Evolutionary conservation across 129 eudicot species (phyloP).

Genomic region (Lactuca sativa): DNA sequence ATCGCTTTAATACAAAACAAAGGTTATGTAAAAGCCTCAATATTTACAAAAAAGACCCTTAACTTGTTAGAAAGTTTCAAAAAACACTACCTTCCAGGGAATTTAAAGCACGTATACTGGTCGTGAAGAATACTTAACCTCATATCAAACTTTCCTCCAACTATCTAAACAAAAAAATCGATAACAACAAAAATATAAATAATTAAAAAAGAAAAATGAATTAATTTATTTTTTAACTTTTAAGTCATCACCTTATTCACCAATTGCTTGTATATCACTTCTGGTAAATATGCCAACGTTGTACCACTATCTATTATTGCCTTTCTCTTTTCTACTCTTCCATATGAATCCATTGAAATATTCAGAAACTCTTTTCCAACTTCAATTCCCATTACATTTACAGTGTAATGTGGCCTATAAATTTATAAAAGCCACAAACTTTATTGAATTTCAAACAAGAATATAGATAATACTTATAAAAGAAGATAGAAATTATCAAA

Average conservation of each 20-base stretch:
- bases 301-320: conserved; percentile 88
- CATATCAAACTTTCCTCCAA: conserved; percentile 55
- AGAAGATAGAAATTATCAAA: background rate
- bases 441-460: conserved; percentile 12
- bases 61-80: conserved; percentile 10
- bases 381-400: conserved; percentile 72
- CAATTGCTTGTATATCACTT: conserved; percentile 58
- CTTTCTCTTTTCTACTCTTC: conserved; percentile 51
- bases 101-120: conserved; percentile 68
- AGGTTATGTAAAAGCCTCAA: background rate
- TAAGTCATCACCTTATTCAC: conserved; percentile 47
- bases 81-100: conserved; percentile 54
- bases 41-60: background rate
- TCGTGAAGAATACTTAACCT: conserved; percentile 47
- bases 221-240: too few species aligned
- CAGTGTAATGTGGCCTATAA: conserved; percentile 80
- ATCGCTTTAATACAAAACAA: background rate
- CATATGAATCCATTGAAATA: conserved; percentile 53
- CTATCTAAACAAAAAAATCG: conserved; percentile 39
- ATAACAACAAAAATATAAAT: background rate
- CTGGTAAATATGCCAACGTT: conserved; percentile 87
- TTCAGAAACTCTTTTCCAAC: conserved; percentile 60
- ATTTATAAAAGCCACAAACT: conserved; percentile 52
- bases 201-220: conserved; percentile 1
- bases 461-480: conserved; percentile 12